Percentiles rank a stretch among this genome's conserved stretches.
phyloP scores from a whole-genome alignment of 106 monocot genomes.

The Dactylorhiza incarnata region DNA sequence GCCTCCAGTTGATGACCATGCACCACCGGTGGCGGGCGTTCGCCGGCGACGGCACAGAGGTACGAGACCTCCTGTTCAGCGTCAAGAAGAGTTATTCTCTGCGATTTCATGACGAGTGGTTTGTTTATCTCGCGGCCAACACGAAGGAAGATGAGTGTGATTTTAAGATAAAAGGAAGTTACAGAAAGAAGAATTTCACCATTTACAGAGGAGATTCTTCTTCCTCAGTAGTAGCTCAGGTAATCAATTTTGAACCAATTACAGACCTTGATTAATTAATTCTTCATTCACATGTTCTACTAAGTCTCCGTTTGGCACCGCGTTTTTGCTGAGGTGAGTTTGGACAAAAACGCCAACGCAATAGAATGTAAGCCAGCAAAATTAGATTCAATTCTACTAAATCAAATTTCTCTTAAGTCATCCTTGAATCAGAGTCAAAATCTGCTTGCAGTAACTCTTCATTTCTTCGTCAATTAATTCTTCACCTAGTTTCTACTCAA shows the following conservation, averaged over 20 bases:
- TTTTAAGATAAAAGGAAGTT: slow-evolving; percentile 2
- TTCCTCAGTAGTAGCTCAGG: neutral
- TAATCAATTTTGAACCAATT: neutral
- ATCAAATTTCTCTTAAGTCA: no score
- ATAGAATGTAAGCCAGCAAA: no score
- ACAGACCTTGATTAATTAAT: no score
- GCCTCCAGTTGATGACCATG: neutral
- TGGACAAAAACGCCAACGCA: no score
- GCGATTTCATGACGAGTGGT: slow-evolving; percentile 3
- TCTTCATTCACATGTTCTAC: no score
- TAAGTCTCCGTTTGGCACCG: no score
- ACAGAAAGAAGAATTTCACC: slow-evolving; percentile 10
- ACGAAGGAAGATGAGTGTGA: neutral
- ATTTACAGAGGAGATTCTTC: slow-evolving; percentile 5
- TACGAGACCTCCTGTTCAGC: neutral
- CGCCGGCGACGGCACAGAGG: neutral
- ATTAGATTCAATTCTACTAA: no score
- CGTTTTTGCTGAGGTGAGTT: no score
- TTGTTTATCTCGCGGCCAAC: slow-evolving; percentile 2
- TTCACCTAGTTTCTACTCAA: no score
- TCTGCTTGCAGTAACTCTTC: no score
- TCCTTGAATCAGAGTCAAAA: no score
- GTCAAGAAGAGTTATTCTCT: neutral
- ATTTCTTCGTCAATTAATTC: no score
- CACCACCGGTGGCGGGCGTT: slow-evolving; percentile 3